phyloP scores from a whole-genome alignment of 2,329 filamentous ascomycete species.

The Aspergillus arachidicola region DNA sequence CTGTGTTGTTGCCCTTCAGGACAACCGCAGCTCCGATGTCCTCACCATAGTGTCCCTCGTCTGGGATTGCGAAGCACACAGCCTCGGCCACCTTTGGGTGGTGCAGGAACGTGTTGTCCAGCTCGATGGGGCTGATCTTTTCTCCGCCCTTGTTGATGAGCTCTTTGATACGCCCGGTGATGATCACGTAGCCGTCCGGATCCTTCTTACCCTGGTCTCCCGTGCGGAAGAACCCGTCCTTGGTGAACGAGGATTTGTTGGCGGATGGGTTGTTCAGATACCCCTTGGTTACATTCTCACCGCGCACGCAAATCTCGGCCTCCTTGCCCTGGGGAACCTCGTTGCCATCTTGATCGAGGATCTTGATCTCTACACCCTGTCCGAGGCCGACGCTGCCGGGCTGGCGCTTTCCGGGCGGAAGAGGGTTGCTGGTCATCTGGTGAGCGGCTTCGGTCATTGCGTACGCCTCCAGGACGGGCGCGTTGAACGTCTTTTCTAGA shows the following conservation, averaged over 20 bases:
- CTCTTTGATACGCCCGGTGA: constrained; percentile 92
- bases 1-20: constrained; percentile 64
- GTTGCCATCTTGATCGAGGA: constrained; percentile 70
- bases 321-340: constrained; percentile 70
- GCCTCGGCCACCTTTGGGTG: constrained; percentile 75
- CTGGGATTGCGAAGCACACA: constrained; percentile 80
- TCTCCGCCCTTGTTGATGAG: constrained; percentile 87
- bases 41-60: constrained; percentile 76
- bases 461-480: constrained; percentile 85
- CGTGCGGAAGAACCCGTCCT: constrained; percentile 80
- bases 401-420: constrained; percentile 71
- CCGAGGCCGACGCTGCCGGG: constrained; percentile 81
- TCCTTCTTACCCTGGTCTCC: constrained; percentile 85
- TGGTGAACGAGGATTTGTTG: constrained; percentile 73
- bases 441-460: constrained; percentile 86
- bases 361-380: constrained; percentile 79
- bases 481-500: constrained; percentile 73
- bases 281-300: constrained; percentile 80
- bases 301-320: constrained; percentile 80
- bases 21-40: constrained; percentile 78
- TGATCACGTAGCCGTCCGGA: constrained; percentile 77
- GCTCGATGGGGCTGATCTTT: constrained; percentile 85
- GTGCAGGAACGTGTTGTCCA: constrained; percentile 78
- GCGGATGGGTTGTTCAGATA: constrained; percentile 82
- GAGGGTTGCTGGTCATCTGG: constrained; percentile 58